Evolutionary conservation across 2,329 filamentous ascomycete species (phyloP), one percentile per base, ranked within the genome.

Genomic region (Xylaria sp.): DNA sequence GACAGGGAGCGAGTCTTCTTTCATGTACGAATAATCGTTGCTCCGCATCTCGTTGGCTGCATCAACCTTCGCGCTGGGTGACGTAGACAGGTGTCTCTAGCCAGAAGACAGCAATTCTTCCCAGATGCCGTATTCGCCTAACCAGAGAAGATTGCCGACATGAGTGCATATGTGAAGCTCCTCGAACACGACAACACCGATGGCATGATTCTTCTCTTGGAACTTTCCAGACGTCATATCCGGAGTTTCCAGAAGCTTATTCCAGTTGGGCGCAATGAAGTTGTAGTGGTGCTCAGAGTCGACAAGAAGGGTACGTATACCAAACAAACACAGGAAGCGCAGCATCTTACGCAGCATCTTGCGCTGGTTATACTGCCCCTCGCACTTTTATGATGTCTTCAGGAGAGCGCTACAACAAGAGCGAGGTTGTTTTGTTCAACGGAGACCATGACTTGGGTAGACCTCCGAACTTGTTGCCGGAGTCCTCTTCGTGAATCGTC

Each of bases 391-490:
- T 74, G 94, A 99, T 79, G 94, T 97, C 61, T 83, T 96, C 66
- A 97, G 94, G 99, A 74, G 94, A 99, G 80, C 87, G 94, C 66
- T 99, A 97, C 84, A 99, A 99, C 85, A 99, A 99, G 87, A 91
- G 91, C 81, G 99, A 99, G 82, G 95, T 96, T 81, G 94, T 97
- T 39, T n/a, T n/a, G n/a, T n/a, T n/a, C n/a, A n/a, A n/a, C n/a
- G n/a, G n/a, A n/a, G n/a, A n/a, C n/a, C n/a, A n/a, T n/a, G n/a
- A n/a, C n/a, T n/a, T n/a, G n/a, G n/a, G n/a, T n/a, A n/a, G n/a
- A n/a, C n/a, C n/a, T n/a, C n/a, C n/a, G n/a, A n/a, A n/a, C n/a
- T n/a, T n/a, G n/a, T n/a, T n/a, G n/a, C n/a, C n/a, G n/a, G n/a
- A n/a, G n/a, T n/a, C n/a, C n/a, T n/a, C n/a, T n/a, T n/a, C n/a